Conservation (phyloP, 2,329 filamentous ascomycete species). For the Colletotrichum coccodes region DNA sequence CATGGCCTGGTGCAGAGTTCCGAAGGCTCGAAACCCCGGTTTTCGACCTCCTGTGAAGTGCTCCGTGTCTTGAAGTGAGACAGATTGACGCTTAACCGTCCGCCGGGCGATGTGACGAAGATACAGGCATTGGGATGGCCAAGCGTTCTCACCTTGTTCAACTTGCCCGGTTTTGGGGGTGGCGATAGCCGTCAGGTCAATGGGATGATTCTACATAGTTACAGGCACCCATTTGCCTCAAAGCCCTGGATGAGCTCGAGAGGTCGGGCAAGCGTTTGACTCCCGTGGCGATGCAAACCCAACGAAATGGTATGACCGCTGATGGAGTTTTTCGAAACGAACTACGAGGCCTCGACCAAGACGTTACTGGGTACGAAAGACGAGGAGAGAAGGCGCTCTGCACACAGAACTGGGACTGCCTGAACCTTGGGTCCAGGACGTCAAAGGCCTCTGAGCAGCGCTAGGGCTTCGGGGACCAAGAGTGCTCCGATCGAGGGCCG, state of each 20-base stretch:
- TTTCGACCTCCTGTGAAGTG: neutral
- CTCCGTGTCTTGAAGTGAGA: conserved; percentile 10
- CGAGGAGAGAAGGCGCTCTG: neutral
- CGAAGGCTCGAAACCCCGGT: conserved; percentile 38
- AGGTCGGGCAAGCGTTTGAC: neutral
- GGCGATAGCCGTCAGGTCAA: conserved; percentile 39
- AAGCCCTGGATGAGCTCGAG: neutral
- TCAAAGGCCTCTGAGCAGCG: conserved; percentile 15
- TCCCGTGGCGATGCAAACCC: conserved; percentile 1
- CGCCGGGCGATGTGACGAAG: neutral
- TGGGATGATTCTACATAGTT: conserved; percentile 27
- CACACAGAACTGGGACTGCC: neutral
- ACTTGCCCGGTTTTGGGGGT: conserved; percentile 41
- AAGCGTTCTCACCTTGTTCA: conserved; percentile 32
- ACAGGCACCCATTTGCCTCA: neutral
- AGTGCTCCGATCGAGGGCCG: conserved; percentile 12
- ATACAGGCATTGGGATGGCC: neutral
- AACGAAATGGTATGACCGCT: conserved; percentile 10
- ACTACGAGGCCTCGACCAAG: neutral
- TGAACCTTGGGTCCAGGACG: neutral
- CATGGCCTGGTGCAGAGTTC: conserved; percentile 35
- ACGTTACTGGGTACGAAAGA: neutral
- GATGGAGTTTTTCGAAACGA: neutral
- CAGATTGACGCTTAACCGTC: neutral
- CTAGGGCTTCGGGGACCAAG: conserved; percentile 12